Base-by-base conservation (phyloP, 306 rosid species). In the Nissolia schottii region DNA sequence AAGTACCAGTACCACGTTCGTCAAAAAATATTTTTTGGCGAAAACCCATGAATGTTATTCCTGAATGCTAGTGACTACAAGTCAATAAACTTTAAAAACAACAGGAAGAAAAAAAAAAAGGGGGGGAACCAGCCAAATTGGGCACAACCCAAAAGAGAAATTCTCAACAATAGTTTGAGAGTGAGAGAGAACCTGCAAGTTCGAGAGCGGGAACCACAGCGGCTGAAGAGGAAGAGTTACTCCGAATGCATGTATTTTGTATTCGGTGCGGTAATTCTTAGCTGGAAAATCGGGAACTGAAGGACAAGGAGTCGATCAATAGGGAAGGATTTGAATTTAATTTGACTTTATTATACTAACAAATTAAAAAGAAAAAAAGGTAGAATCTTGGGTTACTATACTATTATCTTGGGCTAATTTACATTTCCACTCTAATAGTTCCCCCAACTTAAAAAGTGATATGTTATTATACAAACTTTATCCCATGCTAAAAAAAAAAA, bases 321-420 rank as follows among this genome's bases (percentile, higher is more conserved):
- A 41, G 2, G 6, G 18, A 13, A 41, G 49, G 7, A 18, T 14
- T 14, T 41, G 16, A 41, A 46, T 15, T 85, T 85, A 75, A 83
- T 87, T n/a, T n/a, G n/a, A n/a, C n/a, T n/a, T n/a, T n/a, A n/a
- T n/a, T n/a, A n/a, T n/a, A n/a, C n/a, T n/a, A n/a, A n/a, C n/a
- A n/a, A n/a, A n/a, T n/a, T n/a, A n/a, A n/a, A n/a, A n/a, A n/a
- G n/a, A n/a, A n/a, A n/a, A n/a, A n/a, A n/a, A n/a, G n/a, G n/a
- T n/a, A n/a, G n/a, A n/a, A n/a, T n/a, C n/a, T n/a, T n/a, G n/a
- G n/a, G n/a, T n/a, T n/a, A n/a, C n/a, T n/a, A n/a, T n/a, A n/a
- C n/a, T n/a, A n/a, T n/a, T n/a, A n/a, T n/a, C n/a, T n/a, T n/a
- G n/a, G n/a, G n/a, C n/a, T n/a, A n/a, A n/a, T n/a, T n/a, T n/a